Percentiles rank a stretch among this genome's conserved stretches.
Evolutionary conservation across 2,329 filamentous ascomycete genomes (phyloP).

Genomic region (Trichophyton verrucosum): DNA sequence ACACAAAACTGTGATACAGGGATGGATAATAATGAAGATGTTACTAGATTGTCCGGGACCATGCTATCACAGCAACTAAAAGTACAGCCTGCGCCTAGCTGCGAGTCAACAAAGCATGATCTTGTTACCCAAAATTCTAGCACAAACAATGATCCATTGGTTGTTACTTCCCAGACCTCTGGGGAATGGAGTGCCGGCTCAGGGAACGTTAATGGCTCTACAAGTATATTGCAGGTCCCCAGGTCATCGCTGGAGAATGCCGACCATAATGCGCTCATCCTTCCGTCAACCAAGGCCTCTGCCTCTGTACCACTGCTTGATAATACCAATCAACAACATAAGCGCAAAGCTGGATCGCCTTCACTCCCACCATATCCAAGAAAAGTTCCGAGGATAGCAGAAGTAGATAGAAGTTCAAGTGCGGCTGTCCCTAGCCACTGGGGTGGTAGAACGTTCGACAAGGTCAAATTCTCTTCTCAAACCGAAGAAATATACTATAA

Average conservation of each 20-base stretch:
- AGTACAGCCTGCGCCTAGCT: background rate
- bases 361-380: background rate
- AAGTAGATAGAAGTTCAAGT: background rate
- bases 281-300: background rate
- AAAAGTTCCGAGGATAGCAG: background rate
- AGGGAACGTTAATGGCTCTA: background rate
- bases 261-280: no score
- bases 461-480: background rate
- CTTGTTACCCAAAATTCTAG: background rate
- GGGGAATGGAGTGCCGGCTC: no score
- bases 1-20: conserved; percentile 5
- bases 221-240: background rate
- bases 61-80: background rate
- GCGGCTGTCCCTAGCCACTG: background rate
- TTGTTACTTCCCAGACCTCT: background rate
- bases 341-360: background rate
- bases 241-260: background rate
- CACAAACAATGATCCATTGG: background rate
- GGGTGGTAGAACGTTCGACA: background rate
- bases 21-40: background rate
- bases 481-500: conserved; percentile 21
- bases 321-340: background rate
- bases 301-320: background rate
- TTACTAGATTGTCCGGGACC: background rate
- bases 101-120: background rate